Evolutionary conservation across 148 eudicot species (phyloP).

Genomic region (Gaultheria prostrata): DNA sequence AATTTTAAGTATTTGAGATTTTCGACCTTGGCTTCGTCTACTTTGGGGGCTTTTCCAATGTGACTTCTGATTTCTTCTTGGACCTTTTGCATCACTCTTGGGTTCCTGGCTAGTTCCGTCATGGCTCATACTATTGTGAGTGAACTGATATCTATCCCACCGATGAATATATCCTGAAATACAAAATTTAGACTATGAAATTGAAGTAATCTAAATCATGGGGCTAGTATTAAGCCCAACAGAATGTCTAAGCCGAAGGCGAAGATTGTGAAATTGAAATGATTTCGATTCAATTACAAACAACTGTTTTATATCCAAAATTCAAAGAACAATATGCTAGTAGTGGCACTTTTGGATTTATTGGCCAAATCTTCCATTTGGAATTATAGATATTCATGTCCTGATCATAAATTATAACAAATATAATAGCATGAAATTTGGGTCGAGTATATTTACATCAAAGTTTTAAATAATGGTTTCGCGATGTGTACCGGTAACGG

Average conservation of each 20-base stretch:
- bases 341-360: too few species aligned
- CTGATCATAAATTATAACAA: too few species aligned
- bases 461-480: too few species aligned
- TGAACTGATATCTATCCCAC: background rate
- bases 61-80: background rate
- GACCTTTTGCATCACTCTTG: conserved; percentile 3
- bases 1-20: background rate
- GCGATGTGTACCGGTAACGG: too few species aligned
- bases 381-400: too few species aligned
- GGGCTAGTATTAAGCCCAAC: background rate
- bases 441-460: too few species aligned
- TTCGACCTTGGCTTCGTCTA: background rate
- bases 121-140: background rate
- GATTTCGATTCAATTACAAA: too few species aligned
- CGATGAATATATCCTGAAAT: background rate
- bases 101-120: background rate
- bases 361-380: too few species aligned
- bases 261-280: background rate
- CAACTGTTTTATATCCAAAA: too few species aligned
- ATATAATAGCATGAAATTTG: too few species aligned
- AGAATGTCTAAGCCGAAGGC: background rate
- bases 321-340: too few species aligned
- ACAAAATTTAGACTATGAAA: background rate
- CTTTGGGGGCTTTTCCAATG: background rate
- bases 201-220: background rate